These are phyloP conservation scores for Arbutus unedo DNA, from an alignment of 148 eudicot species.

Conservation along the genomic window DNA sequence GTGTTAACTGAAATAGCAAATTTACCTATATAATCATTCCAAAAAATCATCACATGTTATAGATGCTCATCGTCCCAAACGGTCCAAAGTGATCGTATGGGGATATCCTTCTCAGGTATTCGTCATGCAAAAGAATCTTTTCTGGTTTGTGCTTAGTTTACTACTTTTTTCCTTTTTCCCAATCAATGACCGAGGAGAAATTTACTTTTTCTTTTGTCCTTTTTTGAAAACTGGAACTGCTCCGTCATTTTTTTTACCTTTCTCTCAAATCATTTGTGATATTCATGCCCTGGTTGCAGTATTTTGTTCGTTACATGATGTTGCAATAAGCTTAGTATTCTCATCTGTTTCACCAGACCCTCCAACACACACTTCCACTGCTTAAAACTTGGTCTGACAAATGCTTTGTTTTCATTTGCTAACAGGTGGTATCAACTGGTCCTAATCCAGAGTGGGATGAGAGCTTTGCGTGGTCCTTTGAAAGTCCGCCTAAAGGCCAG, in stretches of 20 bases:
- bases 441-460: conserved; percentile 96
- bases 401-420: conserved; percentile 9
- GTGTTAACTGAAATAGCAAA: background rate
- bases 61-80: background rate
- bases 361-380: background rate
- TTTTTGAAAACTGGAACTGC: background rate
- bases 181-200: background rate
- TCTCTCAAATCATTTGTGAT: background rate
- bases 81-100: background rate
- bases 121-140: background rate
- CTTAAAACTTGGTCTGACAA: background rate
- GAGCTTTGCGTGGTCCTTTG: conserved; percentile 91
- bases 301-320: background rate
- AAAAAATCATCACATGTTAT: background rate
- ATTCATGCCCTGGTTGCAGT: background rate
- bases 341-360: background rate
- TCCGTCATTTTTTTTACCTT: background rate
- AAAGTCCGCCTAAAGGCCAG: conserved; percentile 99
- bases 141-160: background rate
- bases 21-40: background rate
- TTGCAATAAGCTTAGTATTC: background rate
- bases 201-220: background rate
- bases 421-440: conserved; percentile 86
- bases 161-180: background rate
- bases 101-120: background rate